Percentiles rank a stretch among this genome's conserved stretches.
Evolutionary conservation across 352 stramenopile genomes (phyloP).

Genomic region (Thalassiosira livingstoniorum): DNA sequence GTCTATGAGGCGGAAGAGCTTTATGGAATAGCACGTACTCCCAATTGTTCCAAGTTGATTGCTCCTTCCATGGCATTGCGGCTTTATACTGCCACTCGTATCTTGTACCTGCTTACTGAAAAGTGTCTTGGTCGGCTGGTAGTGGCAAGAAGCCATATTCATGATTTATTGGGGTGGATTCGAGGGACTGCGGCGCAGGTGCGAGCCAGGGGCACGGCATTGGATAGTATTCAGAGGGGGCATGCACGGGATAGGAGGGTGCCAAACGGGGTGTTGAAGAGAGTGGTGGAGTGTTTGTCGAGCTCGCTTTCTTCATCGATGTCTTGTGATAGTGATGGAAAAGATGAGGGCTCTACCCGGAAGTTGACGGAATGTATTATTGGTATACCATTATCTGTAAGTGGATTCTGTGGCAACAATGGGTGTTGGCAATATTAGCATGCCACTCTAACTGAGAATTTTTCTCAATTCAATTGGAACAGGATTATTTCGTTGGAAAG

Average conservation of each 20-base stretch:
- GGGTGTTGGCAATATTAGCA: no score
- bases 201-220: constrained; percentile 70
- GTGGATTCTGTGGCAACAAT: no score
- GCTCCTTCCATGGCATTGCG: constrained; percentile 17
- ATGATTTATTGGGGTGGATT: constrained; percentile 75
- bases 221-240: constrained; percentile 68
- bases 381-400: constrained; percentile 52
- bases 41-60: constrained; percentile 23
- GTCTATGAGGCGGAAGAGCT: constrained; percentile 69
- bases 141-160: constrained; percentile 64
- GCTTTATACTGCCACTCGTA: constrained; percentile 38
- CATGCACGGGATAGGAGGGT: constrained; percentile 76
- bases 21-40: constrained; percentile 54
- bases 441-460: no score
- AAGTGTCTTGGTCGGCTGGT: constrained; percentile 62
- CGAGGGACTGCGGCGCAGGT: constrained; percentile 69
- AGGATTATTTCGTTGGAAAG: constrained; percentile 43
- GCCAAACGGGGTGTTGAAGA: constrained; percentile 60
- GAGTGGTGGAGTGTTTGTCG: constrained; percentile 57
- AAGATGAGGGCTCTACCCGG: neutral
- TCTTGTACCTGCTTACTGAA: constrained; percentile 67
- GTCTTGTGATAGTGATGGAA: constrained; percentile 9
- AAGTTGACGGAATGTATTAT: constrained; percentile 57
- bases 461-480: neutral
- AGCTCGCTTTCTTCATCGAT: constrained; percentile 15